These are phyloP conservation scores for Sarcodon sp. DNA, from an alignment of 768 basidiomycete genomes.

Conservation along the genomic window DNA sequence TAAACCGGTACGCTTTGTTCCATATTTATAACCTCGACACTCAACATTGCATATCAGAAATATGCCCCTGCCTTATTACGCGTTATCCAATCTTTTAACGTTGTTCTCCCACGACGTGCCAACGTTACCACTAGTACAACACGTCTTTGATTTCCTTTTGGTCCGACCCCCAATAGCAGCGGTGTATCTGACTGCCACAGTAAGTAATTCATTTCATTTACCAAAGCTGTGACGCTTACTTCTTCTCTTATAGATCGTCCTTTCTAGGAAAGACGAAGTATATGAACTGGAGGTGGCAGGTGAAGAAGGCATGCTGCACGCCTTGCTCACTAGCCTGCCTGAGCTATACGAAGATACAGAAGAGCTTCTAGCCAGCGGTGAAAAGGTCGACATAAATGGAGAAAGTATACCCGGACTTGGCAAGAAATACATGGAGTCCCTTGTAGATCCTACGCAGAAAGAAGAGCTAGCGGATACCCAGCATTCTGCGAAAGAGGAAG, in stretches of 20 bases:
- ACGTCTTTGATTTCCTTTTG: slow-evolving; percentile 84
- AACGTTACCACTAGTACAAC: slow-evolving; percentile 79
- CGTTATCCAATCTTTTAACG: slow-evolving; percentile 81
- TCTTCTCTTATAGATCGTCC: slow-evolving; percentile 40
- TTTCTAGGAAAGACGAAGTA: slow-evolving; percentile 61
- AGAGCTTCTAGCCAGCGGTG: not conserved
- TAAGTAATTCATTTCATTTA: slow-evolving; percentile 25
- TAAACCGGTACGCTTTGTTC: slow-evolving; percentile 41
- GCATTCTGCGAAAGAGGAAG: not conserved
- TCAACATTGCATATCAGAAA: slow-evolving; percentile 24
- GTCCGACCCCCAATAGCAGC: slow-evolving; percentile 69
- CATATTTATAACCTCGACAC: not conserved
- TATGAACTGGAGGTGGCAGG: slow-evolving; percentile 47
- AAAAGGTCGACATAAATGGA: not conserved
- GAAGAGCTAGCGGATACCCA: not conserved
- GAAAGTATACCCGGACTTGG: not conserved
- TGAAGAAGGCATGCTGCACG: slow-evolving; percentile 77
- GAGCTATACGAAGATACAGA: slow-evolving; percentile 29
- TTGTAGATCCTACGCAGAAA: not conserved
- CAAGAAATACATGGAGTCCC: not conserved
- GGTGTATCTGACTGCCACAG: slow-evolving; percentile 77
- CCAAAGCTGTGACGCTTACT: not conserved
- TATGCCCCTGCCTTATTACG: slow-evolving; percentile 78
- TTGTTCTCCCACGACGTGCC: slow-evolving; percentile 90
- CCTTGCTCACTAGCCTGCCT: slow-evolving; percentile 54